Evolutionary conservation across 169 alveolate genomes (phyloP).

Genomic region (Plasmodium berghei): DNA sequence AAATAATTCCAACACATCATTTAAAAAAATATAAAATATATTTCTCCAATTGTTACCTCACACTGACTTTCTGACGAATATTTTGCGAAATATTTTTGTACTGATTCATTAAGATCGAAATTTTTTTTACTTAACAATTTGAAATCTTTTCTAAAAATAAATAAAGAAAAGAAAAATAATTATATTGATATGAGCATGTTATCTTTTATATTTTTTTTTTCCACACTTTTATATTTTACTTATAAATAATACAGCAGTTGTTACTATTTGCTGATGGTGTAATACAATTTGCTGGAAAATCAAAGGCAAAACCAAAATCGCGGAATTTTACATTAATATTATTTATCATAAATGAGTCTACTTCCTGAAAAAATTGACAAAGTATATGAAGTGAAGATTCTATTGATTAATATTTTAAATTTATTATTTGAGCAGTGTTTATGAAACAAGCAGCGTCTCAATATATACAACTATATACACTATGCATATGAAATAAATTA

Average conservation of each 20-base stretch:
- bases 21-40: no score
- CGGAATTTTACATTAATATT: not conserved
- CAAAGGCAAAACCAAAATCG: not conserved
- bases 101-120: slow-evolving; percentile 21
- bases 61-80: slow-evolving; percentile 34
- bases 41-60: not conserved
- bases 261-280: slow-evolving; percentile 8
- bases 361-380: slow-evolving; percentile 12
- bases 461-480: no score
- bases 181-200: not conserved
- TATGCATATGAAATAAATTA: no score
- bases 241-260: slow-evolving; percentile 46
- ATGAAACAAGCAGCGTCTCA: no score
- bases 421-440: no score
- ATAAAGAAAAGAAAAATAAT: not conserved
- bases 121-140: slow-evolving; percentile 12
- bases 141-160: slow-evolving; percentile 32
- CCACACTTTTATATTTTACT: slow-evolving; percentile 12
- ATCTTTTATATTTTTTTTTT: not conserved
- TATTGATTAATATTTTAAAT: no score
- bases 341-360: slow-evolving; percentile 16
- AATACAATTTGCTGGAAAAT: slow-evolving; percentile 2
- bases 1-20: no score
- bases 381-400: no score
- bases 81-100: slow-evolving; percentile 16